Conservation (phyloP, 1,284 basidiomycete species). For the Lentinula novae-zelandiae region DNA sequence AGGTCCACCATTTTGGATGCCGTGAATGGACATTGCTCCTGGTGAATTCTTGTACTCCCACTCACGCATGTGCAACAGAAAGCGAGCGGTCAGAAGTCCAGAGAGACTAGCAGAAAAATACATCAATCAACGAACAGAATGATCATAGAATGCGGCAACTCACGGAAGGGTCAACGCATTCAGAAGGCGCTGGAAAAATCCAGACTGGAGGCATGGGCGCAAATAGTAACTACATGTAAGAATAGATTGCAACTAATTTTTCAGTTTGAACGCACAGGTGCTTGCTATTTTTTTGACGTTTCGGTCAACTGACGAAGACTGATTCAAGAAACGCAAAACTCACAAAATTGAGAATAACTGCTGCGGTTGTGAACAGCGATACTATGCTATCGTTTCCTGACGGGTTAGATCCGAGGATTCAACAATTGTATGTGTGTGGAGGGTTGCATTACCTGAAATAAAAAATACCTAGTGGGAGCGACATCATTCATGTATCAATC, state of each 20-base stretch:
- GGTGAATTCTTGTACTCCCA: conserved; percentile 18
- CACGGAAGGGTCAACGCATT: conserved; percentile 29
- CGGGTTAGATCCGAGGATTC: neutral
- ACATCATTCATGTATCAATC: neutral
- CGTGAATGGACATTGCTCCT: neutral
- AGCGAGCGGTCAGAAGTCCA: conserved; percentile 29
- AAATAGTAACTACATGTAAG: neutral
- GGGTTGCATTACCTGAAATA: conserved; percentile 24
- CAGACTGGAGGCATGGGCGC: conserved; percentile 18
- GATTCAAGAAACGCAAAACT: conserved; percentile 5
- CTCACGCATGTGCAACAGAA: conserved; percentile 28
- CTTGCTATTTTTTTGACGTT: neutral
- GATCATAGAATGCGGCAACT: conserved; percentile 2
- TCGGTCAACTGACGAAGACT: neutral
- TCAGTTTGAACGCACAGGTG: neutral
- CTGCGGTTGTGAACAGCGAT: conserved; percentile 25
- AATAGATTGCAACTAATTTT: neutral
- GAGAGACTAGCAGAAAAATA: conserved; percentile 24
- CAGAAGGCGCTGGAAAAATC: conserved; percentile 26
- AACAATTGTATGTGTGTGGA: too few relatives aligned
- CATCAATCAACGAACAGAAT: neutral
- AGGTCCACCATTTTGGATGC: neutral
- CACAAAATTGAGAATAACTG: conserved; percentile 27
- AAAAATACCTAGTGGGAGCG: conserved; percentile 17
- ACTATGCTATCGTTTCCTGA: conserved; percentile 19